phyloP scores from a whole-genome alignment of 2,329 filamentous ascomycete species.

The Aspergillus terreus region DNA sequence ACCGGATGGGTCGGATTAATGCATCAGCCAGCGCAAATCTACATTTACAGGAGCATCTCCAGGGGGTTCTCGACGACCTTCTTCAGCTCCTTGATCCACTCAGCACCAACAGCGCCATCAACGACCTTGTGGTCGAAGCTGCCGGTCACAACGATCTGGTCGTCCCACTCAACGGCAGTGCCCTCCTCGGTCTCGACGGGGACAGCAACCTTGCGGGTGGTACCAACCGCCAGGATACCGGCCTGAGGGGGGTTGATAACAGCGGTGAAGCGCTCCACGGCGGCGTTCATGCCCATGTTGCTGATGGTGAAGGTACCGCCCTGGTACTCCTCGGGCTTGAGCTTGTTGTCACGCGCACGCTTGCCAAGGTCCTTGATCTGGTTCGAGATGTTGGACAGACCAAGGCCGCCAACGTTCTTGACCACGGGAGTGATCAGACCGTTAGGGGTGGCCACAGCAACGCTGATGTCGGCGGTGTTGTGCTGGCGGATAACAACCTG shows the following conservation, averaged over 20 bases:
- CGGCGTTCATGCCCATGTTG: conserved; percentile 99
- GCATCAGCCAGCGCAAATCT: conserved; percentile 31
- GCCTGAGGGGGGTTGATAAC: conserved; percentile 99
- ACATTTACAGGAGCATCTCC: conserved; percentile 76
- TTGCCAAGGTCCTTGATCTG: conserved; percentile 96
- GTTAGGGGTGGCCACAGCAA: conserved; percentile 87
- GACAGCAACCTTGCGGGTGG: conserved; percentile 90
- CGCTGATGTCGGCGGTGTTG: conserved; percentile 89
- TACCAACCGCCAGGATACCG: conserved; percentile 90
- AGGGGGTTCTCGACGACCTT: conserved; percentile 96
- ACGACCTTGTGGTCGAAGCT: conserved; percentile 99
- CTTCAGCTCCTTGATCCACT: conserved; percentile 97
- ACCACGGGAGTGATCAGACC: conserved; percentile 98
- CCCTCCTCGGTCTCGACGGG: conserved; percentile 83
- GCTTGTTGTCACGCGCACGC: conserved; percentile 92
- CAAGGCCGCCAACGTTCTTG: conserved; percentile 79
- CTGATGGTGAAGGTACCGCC: conserved; percentile 98
- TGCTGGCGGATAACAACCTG: conserved; percentile 81
- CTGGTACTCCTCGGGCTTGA: conserved; percentile 99
- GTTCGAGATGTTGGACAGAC: conserved; percentile 81
- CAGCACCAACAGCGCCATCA: conserved; percentile 90
- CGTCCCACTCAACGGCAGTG: conserved; percentile 81
- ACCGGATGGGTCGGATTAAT: conserved; percentile 11
- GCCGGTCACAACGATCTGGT: conserved; percentile 90
- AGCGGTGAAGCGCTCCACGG: conserved; percentile 94